phyloP scores from a whole-genome alignment of 2,329 filamentous ascomycete species.

The Fusarium concolor region DNA sequence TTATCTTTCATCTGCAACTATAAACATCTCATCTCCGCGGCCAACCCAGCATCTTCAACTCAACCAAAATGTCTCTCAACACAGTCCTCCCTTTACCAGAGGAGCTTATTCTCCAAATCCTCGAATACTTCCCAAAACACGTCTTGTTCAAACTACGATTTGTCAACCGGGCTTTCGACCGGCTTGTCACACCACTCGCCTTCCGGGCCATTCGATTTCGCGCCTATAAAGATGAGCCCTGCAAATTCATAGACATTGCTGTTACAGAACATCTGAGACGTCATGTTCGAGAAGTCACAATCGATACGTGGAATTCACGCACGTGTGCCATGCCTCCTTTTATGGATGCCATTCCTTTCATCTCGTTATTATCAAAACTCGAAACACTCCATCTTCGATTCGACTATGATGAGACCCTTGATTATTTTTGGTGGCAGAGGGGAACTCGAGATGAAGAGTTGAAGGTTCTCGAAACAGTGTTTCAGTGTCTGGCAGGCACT shows the following conservation, averaged over 20 bases:
- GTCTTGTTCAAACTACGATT: background rate
- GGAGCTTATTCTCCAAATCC: background rate
- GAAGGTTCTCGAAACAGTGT: constrained; percentile 13
- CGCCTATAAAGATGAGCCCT: constrained; percentile 5
- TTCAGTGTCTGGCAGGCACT: constrained; percentile 13
- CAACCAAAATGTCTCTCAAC: background rate
- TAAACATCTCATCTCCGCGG: background rate
- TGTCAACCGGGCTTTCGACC: background rate
- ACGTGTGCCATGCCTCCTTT: too few species aligned
- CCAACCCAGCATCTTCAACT: background rate
- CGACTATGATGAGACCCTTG: background rate
- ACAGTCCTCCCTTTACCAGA: background rate
- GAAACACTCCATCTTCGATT: constrained; percentile 14
- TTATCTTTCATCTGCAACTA: background rate
- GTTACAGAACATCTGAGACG: background rate
- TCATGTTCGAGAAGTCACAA: constrained; percentile 13
- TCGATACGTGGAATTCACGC: constrained; percentile 5
- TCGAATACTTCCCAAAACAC: background rate
- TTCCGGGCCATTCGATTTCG: constrained; percentile 14
- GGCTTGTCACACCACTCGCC: background rate
- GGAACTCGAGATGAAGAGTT: background rate
- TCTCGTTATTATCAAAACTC: constrained; percentile 9
- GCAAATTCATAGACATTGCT: background rate
- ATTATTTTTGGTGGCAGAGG: background rate
- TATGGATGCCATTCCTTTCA: background rate